Conservation (phyloP, 2,329 filamentous ascomycete species). For the Berkeleyomyces basicola region DNA sequence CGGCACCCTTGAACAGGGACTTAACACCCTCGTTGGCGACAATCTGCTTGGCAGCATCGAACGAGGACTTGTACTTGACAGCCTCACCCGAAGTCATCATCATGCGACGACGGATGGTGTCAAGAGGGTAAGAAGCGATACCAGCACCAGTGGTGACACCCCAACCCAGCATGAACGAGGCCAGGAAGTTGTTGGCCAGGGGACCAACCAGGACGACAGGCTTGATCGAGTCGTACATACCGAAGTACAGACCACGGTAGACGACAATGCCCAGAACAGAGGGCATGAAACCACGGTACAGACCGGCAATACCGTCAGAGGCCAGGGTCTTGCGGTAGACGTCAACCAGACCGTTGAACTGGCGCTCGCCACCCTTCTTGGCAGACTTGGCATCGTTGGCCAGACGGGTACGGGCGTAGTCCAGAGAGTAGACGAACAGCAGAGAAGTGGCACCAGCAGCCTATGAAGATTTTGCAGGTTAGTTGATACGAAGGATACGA, state of each 20-base stretch:
- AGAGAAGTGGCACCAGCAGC: slow-evolving; percentile 97
- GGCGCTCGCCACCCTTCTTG: slow-evolving; percentile 91
- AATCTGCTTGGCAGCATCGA: slow-evolving; percentile 94
- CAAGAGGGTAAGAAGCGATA: slow-evolving; percentile 99
- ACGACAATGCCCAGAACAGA: slow-evolving; percentile 98
- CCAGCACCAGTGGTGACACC: slow-evolving; percentile 98
- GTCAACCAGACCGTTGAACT: slow-evolving; percentile 99
- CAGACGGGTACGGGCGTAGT: slow-evolving; percentile 99
- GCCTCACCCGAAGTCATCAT: slow-evolving; percentile 98
- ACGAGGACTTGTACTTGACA: slow-evolving; percentile 98
- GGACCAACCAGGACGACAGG: slow-evolving; percentile 81
- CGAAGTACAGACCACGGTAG: slow-evolving; percentile 99
- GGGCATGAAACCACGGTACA: slow-evolving; percentile 99
- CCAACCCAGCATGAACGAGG: slow-evolving; percentile 98
- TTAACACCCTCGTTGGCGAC: slow-evolving; percentile 92
- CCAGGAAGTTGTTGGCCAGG: slow-evolving; percentile 97
- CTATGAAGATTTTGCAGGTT: slow-evolving; percentile 28
- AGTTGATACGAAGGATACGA: neutral
- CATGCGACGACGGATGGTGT: slow-evolving; percentile 99
- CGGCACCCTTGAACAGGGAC: slow-evolving; percentile 99
- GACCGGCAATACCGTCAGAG: slow-evolving; percentile 95
- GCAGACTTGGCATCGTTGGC: slow-evolving; percentile 99
- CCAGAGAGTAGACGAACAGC: slow-evolving; percentile 99
- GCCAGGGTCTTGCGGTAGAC: slow-evolving; percentile 99
- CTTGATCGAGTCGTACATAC: slow-evolving; percentile 99